These are phyloP conservation scores for Dalbergia cultrata DNA, from an alignment of 306 rosid species.

Conservation along the genomic window DNA sequence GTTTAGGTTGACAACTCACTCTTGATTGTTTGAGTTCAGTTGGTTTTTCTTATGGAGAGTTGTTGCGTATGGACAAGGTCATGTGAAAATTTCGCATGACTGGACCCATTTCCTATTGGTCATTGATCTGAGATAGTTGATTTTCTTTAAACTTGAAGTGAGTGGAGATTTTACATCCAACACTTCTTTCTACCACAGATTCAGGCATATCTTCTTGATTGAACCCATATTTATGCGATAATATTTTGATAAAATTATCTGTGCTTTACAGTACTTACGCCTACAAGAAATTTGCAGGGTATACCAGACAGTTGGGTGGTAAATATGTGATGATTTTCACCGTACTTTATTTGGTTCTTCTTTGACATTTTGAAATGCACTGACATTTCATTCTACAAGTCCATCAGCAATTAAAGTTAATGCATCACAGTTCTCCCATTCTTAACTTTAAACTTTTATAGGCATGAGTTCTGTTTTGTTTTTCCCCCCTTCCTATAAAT, in stretches of 20 bases:
- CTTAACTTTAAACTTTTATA: neutral
- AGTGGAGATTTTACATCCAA: neutral
- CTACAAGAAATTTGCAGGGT: neutral
- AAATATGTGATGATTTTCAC: neutral
- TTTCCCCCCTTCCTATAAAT: no score
- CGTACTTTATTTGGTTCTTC: no score
- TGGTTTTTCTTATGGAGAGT: constrained; percentile 21
- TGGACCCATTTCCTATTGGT: neutral
- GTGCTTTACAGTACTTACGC: neutral
- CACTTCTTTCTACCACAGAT: neutral
- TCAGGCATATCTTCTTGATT: constrained; percentile 12
- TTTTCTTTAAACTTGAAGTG: constrained; percentile 5
- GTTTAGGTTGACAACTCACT: neutral
- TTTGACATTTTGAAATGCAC: no score
- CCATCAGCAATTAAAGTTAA: neutral
- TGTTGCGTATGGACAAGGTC: neutral
- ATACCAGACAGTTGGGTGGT: neutral
- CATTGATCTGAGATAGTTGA: constrained; percentile 11
- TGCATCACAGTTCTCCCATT: neutral
- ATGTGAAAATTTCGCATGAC: no score
- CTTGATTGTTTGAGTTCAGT: neutral
- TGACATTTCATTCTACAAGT: no score
- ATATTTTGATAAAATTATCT: constrained; percentile 17
- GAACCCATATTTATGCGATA: constrained; percentile 7
- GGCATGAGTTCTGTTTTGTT: neutral